Percentiles rank a stretch among this genome's conserved stretches.
These are phyloP conservation scores for Echinosophora koreensis DNA, from an alignment of 306 rosid genomes.

Conservation along the genomic window DNA sequence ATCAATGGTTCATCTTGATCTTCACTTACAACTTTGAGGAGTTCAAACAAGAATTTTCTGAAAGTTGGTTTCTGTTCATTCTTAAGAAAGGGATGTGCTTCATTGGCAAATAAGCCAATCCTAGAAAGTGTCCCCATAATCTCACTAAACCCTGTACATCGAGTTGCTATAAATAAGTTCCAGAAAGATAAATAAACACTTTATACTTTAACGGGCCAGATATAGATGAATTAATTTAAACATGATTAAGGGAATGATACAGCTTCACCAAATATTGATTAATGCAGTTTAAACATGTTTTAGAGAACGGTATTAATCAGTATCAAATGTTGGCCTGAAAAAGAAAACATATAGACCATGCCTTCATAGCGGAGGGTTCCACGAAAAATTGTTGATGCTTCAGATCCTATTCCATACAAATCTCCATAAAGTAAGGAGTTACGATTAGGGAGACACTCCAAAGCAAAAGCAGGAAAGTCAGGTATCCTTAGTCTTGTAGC, in stretches of 20 bases:
- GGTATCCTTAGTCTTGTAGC: constrained; percentile 72
- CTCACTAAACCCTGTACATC: constrained; percentile 72
- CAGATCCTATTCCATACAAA: constrained; percentile 77
- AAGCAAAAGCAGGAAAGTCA: constrained; percentile 91
- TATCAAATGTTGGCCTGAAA: constrained; percentile 29
- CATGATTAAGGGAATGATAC: constrained; percentile 1
- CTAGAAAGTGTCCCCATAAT: constrained; percentile 86
- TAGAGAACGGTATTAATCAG: constrained; percentile 1
- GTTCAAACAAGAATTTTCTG: constrained; percentile 70
- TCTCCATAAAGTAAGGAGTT: constrained; percentile 84
- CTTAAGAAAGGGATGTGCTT: constrained; percentile 67
- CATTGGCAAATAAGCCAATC: constrained; percentile 73
- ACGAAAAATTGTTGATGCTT: constrained; percentile 89
- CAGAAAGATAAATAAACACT: constrained; percentile 35
- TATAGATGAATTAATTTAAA: constrained; percentile 13
- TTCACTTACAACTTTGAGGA: constrained; percentile 55
- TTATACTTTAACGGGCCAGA: not conserved
- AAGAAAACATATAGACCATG: constrained; percentile 43
- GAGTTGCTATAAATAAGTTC: constrained; percentile 15
- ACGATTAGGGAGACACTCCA: constrained; percentile 92
- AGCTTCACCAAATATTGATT: constrained; percentile 4
- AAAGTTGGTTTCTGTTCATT: constrained; percentile 66
- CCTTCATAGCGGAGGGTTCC: constrained; percentile 99
- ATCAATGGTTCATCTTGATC: constrained; percentile 47
- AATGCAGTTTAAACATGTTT: constrained; percentile 24